Base-by-base conservation (phyloP, 2,329 filamentous ascomycete genomes). In the Macrophomina pseudophaseolina region DNA sequence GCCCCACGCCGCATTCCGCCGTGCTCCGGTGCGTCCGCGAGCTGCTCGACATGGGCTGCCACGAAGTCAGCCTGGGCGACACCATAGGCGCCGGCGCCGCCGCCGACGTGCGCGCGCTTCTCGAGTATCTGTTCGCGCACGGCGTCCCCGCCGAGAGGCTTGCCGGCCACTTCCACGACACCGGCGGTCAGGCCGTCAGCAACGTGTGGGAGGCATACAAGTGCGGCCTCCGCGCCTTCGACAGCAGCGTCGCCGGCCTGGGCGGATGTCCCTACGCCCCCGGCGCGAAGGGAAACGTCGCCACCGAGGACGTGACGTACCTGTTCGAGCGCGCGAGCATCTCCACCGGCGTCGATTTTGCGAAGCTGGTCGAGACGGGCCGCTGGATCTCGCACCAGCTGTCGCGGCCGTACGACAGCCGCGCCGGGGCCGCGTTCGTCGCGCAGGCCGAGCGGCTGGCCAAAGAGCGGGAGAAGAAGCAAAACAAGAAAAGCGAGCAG, bases 101-200 rank as follows among this genome's bases (percentile, higher is more conserved):
- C 5, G 38, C 66, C 12, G 72, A 76, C 23, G 76, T 79, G 1
- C 72, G 70, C 23, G 69, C 66, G 5, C 70, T 82, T 2, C 56
- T 82, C 8, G 60, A 67, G 4, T 75, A 77, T 52, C 72, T 82
- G 4, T 65, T 72, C 0, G 52, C 70, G 2, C 69, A 75, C 32
- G 70, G 49, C 6, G 65, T 74, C 28, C 69, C 71, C 6, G 65
- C 67, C 5, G 64, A 71, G 5, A 70, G 65, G 46, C 68, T 74
- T 5, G 73, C 73, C 3, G 73, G 73, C 6, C 73, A 75, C 40
- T 75, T 73, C 64, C 73, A 75, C 65, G 73, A 44, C 16, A 44
- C 42, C 5, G 5, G 16, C 42, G 73, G 73, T 1, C 73, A 75
- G 65, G 73, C 71, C 0, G 68, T 75, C 8, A 66, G 70, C 2